phyloP scores from a whole-genome alignment of 1,284 basidiomycete genomes.

The Omphalotus olearius region DNA sequence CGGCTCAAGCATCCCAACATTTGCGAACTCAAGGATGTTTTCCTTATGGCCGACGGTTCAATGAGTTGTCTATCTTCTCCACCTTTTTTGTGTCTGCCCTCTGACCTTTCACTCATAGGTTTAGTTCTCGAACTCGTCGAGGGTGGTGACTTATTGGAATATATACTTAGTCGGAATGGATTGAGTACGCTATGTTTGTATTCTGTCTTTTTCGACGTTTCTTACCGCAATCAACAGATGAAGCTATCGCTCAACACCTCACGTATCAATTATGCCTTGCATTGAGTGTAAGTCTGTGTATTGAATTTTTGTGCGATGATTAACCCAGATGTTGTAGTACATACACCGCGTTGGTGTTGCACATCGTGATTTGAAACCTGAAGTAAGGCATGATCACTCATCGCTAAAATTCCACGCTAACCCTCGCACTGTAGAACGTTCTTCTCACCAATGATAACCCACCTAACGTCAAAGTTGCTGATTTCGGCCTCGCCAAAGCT shows the following conservation, averaged over 20 bases:
- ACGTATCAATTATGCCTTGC: constrained; percentile 75
- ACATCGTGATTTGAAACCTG: constrained; percentile 92
- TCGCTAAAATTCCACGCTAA: background rate
- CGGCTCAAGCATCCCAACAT: constrained; percentile 77
- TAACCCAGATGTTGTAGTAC: constrained; percentile 41
- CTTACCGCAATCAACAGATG: constrained; percentile 35
- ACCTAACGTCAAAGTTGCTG: constrained; percentile 79
- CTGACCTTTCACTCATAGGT: constrained; percentile 35
- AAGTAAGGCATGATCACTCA: constrained; percentile 37
- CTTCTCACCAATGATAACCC: constrained; percentile 63
- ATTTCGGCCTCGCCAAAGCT: constrained; percentile 91
- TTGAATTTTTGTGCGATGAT: constrained; percentile 5
- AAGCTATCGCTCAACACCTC: constrained; percentile 54
- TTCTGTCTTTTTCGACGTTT: background rate
- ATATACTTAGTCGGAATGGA: constrained; percentile 57
- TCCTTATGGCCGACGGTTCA: constrained; percentile 59
- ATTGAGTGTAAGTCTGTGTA: constrained; percentile 43
- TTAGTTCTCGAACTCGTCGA: constrained; percentile 78
- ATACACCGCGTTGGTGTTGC: constrained; percentile 73
- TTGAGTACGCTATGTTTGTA: constrained; percentile 46
- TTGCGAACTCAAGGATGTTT: constrained; percentile 77
- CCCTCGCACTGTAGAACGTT: constrained; percentile 48
- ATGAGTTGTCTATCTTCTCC: constrained; percentile 50
- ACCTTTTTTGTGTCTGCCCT: background rate
- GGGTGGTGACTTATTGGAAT: constrained; percentile 87